phyloP scores from a whole-genome alignment of 2,329 filamentous ascomycete genomes.

The Aureobasidium sp. region DNA sequence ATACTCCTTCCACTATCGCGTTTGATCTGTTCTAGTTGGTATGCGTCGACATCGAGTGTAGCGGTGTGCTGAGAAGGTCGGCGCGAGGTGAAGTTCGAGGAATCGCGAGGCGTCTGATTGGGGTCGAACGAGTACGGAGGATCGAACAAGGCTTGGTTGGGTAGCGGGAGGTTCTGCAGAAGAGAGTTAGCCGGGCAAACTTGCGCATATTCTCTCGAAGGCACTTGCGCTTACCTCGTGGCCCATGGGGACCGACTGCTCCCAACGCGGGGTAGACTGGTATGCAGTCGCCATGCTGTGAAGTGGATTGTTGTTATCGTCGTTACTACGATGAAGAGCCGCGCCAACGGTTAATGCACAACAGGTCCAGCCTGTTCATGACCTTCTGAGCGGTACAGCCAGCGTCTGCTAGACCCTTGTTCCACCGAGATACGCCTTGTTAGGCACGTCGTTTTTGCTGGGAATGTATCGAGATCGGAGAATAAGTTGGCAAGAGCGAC shows the following conservation, averaged over 20 bases:
- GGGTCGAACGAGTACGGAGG: slow-evolving; percentile 6
- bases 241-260: slow-evolving; percentile 9
- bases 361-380: slow-evolving; percentile 15
- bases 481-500: background rate
- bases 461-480: background rate
- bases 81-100: background rate
- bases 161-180: background rate
- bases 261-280: slow-evolving; percentile 14
- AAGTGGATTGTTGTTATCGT: background rate
- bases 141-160: background rate
- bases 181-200: background rate
- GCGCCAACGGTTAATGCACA: slow-evolving; percentile 7
- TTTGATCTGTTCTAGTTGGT: slow-evolving; percentile 9
- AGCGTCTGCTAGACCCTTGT: background rate
- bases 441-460: background rate
- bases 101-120: background rate
- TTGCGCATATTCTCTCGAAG: background rate
- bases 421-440: background rate
- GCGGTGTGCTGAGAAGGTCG: slow-evolving; percentile 7
- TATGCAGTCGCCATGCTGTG: slow-evolving; percentile 12
- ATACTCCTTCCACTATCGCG: slow-evolving; percentile 6
- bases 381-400: slow-evolving; percentile 1
- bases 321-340: background rate
- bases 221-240: slow-evolving; percentile 2
- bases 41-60: slow-evolving; percentile 8